phyloP scores from a whole-genome alignment of 2,329 filamentous ascomycete genomes.

The Aspergillus fructus region DNA sequence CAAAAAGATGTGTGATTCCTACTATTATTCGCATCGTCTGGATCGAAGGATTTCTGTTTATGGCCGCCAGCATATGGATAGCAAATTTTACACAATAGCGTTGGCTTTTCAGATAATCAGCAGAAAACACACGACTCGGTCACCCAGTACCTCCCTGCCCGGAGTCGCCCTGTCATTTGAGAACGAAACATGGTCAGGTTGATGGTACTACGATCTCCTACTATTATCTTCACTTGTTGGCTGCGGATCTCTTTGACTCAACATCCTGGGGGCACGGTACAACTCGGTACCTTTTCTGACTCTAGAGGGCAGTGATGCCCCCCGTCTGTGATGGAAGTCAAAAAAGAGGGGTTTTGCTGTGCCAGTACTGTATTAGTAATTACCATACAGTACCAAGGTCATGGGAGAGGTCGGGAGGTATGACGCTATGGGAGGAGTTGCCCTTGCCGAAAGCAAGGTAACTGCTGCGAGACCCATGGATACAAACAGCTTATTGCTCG shows the following conservation, averaged over 20 bases:
- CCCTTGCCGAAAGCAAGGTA: slow-evolving; percentile 19
- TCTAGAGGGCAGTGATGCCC: not conserved
- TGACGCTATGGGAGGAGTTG: slow-evolving; percentile 7
- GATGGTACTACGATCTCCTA: not conserved
- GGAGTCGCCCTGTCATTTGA: not conserved
- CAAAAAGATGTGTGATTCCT: slow-evolving; percentile 15
- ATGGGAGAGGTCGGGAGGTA: slow-evolving; percentile 1
- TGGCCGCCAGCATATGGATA: slow-evolving; percentile 22
- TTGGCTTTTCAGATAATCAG: slow-evolving; percentile 12
- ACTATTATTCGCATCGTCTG: slow-evolving; percentile 12
- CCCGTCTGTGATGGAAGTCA: slow-evolving; percentile 1
- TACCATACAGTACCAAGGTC: slow-evolving; percentile 6
- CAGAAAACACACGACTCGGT: not conserved
- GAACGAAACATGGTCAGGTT: not conserved
- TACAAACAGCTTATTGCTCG: not conserved
- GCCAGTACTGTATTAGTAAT: slow-evolving; percentile 1
- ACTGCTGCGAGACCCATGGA: slow-evolving; percentile 5
- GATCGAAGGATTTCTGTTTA: slow-evolving; percentile 26
- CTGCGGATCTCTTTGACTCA: not conserved
- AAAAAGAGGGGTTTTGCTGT: slow-evolving; percentile 12
- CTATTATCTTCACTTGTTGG: not conserved
- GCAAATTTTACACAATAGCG: slow-evolving; percentile 13
- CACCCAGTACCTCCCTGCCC: not conserved
- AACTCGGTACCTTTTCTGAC: not conserved
- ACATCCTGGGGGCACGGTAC: no score